These are phyloP conservation scores for Diaporthe humulicola DNA, from an alignment of 2,329 filamentous ascomycete species.

Conservation along the genomic window DNA sequence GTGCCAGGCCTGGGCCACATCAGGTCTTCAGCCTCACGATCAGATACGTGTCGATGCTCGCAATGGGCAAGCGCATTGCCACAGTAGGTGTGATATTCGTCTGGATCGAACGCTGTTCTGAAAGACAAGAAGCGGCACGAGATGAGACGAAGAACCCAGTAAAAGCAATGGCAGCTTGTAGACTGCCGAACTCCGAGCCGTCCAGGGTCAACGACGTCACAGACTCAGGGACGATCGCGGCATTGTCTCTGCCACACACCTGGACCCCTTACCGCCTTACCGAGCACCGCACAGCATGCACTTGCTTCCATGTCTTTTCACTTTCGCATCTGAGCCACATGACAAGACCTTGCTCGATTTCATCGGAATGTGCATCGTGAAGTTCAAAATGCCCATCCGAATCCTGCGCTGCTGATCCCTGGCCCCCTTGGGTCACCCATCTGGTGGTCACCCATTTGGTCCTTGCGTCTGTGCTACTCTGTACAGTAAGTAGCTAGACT, in stretches of 20 bases:
- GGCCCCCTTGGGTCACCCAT: not conserved
- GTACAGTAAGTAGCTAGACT: no score
- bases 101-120: no score
- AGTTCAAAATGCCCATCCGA: slow-evolving; percentile 7
- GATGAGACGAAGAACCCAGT: not conserved
- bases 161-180: slow-evolving; percentile 1
- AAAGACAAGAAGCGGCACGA: not conserved
- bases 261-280: not conserved
- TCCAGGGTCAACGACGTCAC: slow-evolving; percentile 21
- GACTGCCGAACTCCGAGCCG: slow-evolving; percentile 23
- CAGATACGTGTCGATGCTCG: not conserved
- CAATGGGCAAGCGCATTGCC: not conserved
- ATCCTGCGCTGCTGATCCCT: not conserved
- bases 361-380: slow-evolving; percentile 23
- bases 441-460: not conserved
- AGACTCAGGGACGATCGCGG: slow-evolving; percentile 9
- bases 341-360: not conserved
- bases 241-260: not conserved
- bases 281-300: not conserved
- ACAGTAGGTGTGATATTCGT: no score
- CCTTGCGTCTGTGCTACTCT: not conserved
- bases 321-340: slow-evolving; percentile 14
- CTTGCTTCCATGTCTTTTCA: not conserved
- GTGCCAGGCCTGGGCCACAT: not conserved
- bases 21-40: not conserved